These are phyloP conservation scores for Phytophthora aleatoria DNA, from an alignment of 352 stramenopile species.

Conservation along the genomic window DNA sequence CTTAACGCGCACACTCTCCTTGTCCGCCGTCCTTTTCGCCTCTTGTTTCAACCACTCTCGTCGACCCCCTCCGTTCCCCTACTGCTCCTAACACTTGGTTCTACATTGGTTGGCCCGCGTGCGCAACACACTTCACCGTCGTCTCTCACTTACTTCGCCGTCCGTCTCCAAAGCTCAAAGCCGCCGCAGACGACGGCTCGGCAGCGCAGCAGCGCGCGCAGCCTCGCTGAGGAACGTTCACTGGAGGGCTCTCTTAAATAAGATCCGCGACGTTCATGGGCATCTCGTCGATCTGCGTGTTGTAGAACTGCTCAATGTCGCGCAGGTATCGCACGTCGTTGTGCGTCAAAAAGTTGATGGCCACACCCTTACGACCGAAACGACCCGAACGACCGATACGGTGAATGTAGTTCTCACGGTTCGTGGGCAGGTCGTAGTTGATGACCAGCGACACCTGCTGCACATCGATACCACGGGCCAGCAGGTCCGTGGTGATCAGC, in stretches of 20 bases:
- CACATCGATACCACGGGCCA: conserved; percentile 99
- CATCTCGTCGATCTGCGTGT: conserved; percentile 99
- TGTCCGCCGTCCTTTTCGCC: conserved; percentile 20
- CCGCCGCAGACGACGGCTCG: conserved; percentile 3
- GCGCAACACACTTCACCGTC: conserved; percentile 28
- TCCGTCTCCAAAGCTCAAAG: conserved; percentile 19
- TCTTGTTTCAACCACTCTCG: conserved; percentile 24
- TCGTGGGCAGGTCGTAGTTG: conserved; percentile 99
- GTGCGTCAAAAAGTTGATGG: conserved; percentile 99
- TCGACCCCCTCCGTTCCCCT: conserved; percentile 40
- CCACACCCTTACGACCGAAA: conserved; percentile 99
- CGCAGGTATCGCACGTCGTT: conserved; percentile 98
- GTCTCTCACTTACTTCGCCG: conserved; percentile 40
- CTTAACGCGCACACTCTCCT: conserved; percentile 26
- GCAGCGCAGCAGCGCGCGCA: conserved; percentile 14
- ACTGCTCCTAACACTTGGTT: conserved; percentile 43
- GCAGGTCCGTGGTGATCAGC: conserved; percentile 99
- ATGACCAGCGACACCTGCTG: conserved; percentile 99
- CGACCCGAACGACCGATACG: conserved; percentile 99
- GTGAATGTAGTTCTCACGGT: conserved; percentile 99
- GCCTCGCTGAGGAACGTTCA: conserved; percentile 29
- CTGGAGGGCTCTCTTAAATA: conserved; percentile 90
- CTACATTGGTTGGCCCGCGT: conserved; percentile 40
- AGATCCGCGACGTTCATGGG: conserved; percentile 99
- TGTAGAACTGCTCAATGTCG: conserved; percentile 99